Conservation (phyloP, 1,139 yeast genomes). For the Suhomyces coccinellae region DNA sequence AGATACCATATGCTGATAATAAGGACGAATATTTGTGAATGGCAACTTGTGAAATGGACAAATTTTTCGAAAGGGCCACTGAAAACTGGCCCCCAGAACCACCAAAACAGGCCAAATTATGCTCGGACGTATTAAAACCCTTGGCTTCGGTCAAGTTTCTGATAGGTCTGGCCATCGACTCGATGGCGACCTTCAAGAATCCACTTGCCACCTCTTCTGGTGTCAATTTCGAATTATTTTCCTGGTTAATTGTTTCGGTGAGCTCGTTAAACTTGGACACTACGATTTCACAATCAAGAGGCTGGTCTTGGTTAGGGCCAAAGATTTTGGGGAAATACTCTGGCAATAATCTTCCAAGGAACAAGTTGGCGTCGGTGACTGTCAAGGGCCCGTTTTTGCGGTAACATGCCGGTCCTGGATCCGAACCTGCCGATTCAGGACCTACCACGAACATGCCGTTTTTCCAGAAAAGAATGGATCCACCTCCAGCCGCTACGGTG, state of each 20-base stretch:
- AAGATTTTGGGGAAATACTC: conserved; percentile 45
- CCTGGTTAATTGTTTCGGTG: conserved; percentile 35
- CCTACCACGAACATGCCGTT: conserved; percentile 50
- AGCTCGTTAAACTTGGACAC: conserved; percentile 32
- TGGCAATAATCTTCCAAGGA: conserved; percentile 42
- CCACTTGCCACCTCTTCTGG: conserved; percentile 47
- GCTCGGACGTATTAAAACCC: conserved; percentile 42
- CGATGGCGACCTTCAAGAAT: conserved; percentile 46
- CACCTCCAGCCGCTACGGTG: conserved; percentile 53
- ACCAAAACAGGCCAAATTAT: conserved; percentile 47
- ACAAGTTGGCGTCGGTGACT: conserved; percentile 48
- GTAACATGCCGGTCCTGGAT: conserved; percentile 51
- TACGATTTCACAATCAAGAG: conserved; percentile 37
- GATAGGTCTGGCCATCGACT: conserved; percentile 49
- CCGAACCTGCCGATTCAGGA: conserved; percentile 50
- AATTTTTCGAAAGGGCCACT: conserved; percentile 40
- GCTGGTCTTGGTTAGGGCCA: conserved; percentile 44
- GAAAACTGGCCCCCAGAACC: conserved; percentile 52
- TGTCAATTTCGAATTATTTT: conserved; percentile 24
- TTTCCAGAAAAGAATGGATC: conserved; percentile 46
- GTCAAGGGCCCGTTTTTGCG: conserved; percentile 50
- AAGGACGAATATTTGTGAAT: conserved; percentile 47
- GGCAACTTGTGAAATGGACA: conserved; percentile 40
- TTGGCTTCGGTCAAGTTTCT: conserved; percentile 47
- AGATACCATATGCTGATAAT: conserved; percentile 47